Evolutionary conservation across 768 basidiomycete genomes (phyloP), one percentile per base, ranked within the genome.

Genomic region (Lentinus brumalis): DNA sequence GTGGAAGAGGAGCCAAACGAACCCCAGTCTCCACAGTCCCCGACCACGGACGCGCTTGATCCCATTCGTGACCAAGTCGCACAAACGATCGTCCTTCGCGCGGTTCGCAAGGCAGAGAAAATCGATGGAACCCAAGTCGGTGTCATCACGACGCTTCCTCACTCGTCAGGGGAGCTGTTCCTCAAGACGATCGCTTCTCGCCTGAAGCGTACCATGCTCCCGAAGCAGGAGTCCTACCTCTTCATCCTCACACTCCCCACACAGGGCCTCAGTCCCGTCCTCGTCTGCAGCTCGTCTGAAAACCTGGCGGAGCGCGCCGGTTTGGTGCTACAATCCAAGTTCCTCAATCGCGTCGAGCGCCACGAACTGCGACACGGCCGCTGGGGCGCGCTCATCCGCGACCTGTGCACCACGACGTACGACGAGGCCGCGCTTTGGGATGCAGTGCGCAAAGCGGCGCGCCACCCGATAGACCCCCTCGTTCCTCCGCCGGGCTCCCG

Each of bases 381-480:
- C 39, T 73, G 79, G 65, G 66, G 82, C 5, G 85, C 82, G 6
- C 71, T 77, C 39, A 79, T 88, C n/a, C 76, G 79, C 7, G 83
- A 84, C 61, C 72, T 89, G 44, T 83, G 83, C 16, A 74, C 72
- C 6, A 79, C 81, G 0, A 72, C 80, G 1, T 87, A 85, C 67
- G 90, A 92, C 68, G 83, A 82, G 47, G 78, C 79, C 4, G 87
- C 89, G 44, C 76, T 92, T 3, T 85, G 84, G 85, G 88, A 90
- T 63, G 83, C 87, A 50, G 75, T 90, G n/a, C 79, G 79, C 46
- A 91, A 91, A 70, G 81, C 85, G 3, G 79, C 84, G 1, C 76
- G 80, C 15, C 69, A 75, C 10, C 85, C 86, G 15, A 81, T 87
- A 47, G 84, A 91, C 63, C 87, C 88, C 0, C 76, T 82, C 3